Percentiles rank a stretch among this genome's conserved stretches.
Evolutionary conservation across 306 rosid genomes (phyloP).

Genomic region (Ziziphus jujuba): DNA sequence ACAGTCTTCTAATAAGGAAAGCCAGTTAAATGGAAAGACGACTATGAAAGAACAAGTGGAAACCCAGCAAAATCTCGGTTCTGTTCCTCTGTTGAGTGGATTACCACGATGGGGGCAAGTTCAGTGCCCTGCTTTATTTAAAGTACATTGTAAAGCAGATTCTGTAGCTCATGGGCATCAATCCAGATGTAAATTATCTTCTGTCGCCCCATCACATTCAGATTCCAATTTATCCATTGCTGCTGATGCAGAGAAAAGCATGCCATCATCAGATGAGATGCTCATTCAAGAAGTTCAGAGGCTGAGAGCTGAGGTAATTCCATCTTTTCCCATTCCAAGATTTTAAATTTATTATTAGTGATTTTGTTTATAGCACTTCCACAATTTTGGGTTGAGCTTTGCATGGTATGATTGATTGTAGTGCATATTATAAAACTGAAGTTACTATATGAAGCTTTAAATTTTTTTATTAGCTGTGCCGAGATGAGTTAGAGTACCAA

Average conservation of each 20-base stretch:
- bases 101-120: constrained; percentile 79
- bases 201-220: constrained; percentile 20
- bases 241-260: constrained; percentile 30
- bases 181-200: constrained; percentile 31
- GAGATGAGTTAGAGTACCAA: too few species aligned
- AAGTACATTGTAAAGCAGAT: constrained; percentile 36
- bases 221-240: constrained; percentile 28
- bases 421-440: too few species aligned
- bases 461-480: too few species aligned
- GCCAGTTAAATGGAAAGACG: constrained; percentile 52
- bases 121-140: constrained; percentile 51
- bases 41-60: constrained; percentile 45
- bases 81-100: constrained; percentile 34
- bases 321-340: neutral
- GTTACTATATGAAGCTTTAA: too few species aligned
- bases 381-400: too few species aligned
- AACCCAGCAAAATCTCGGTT: constrained; percentile 37
- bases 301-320: constrained; percentile 64
- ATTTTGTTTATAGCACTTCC: neutral
- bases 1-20: constrained; percentile 53
- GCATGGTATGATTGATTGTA: too few species aligned
- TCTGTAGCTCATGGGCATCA: constrained; percentile 33
- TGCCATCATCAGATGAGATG: constrained; percentile 42
- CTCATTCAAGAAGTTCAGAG: constrained; percentile 59
- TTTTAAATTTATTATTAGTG: neutral